A percentile compares a stretch with the other conserved stretches of the same genome.
These are phyloP conservation scores for Aspergillus japonicus DNA, from an alignment of 2,329 filamentous ascomycete species.

Conservation along the genomic window DNA sequence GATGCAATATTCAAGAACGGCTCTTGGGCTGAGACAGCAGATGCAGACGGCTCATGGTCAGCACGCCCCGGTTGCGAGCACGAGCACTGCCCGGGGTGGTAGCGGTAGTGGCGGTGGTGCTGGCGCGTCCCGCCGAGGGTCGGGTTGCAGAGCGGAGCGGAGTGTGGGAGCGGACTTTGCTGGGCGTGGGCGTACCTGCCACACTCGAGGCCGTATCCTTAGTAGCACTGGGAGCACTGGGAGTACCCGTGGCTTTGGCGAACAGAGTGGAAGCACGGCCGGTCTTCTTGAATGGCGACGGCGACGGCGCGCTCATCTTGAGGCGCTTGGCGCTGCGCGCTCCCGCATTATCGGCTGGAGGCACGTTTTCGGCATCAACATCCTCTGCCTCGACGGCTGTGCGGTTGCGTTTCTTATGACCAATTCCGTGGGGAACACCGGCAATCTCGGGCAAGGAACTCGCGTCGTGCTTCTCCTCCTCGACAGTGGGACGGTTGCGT, in stretches of 20 bases:
- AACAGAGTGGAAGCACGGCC: background rate
- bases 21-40: slow-evolving; percentile 49
- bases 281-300: slow-evolving; percentile 17
- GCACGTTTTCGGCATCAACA: slow-evolving; percentile 32
- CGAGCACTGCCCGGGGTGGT: slow-evolving; percentile 33
- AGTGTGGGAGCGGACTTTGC: slow-evolving; percentile 36
- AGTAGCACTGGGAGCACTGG: background rate
- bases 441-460: slow-evolving; percentile 18
- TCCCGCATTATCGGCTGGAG: slow-evolving; percentile 23
- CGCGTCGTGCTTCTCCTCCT: slow-evolving; percentile 15
- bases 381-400: slow-evolving; percentile 31
- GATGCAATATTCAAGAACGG: slow-evolving; percentile 24
- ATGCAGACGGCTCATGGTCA: slow-evolving; percentile 49
- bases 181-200: slow-evolving; percentile 28
- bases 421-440: slow-evolving; percentile 38
- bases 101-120: slow-evolving; percentile 23
- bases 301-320: slow-evolving; percentile 33
- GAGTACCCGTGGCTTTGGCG: background rate
- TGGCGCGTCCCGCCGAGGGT: background rate
- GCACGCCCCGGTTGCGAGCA: slow-evolving; percentile 30
- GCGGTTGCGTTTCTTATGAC: slow-evolving; percentile 42
- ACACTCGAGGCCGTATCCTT: slow-evolving; percentile 10
- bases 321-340: slow-evolving; percentile 37
- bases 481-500: slow-evolving; percentile 28
- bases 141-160: slow-evolving; percentile 26